phyloP scores from a whole-genome alignment of 495 filamentous ascomycete species.

The Beverwykella pulmonaria region DNA sequence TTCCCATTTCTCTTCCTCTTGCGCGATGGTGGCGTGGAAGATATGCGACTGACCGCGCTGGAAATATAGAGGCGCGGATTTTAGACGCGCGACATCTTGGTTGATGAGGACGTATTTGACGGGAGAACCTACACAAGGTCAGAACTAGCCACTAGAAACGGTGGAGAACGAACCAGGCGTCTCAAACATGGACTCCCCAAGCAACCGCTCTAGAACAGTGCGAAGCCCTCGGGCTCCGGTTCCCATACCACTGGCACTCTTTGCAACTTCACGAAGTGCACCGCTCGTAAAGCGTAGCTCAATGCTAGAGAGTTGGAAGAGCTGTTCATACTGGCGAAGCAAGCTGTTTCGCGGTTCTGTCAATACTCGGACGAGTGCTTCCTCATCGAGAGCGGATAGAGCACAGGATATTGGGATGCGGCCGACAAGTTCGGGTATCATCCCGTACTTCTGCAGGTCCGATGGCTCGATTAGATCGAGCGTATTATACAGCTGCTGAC shows the following conservation, averaged over 20 bases:
- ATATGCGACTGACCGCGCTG: conserved; percentile 60
- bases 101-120: conserved; percentile 51
- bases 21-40: conserved; percentile 61
- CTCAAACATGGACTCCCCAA: conserved; percentile 91
- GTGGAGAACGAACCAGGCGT: conserved; percentile 60
- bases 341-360: conserved; percentile 90
- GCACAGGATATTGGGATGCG: conserved; percentile 87
- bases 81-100: conserved; percentile 28
- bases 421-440: conserved; percentile 93
- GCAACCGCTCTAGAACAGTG: conserved; percentile 83
- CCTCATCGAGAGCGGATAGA: conserved; percentile 75
- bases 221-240: conserved; percentile 87
- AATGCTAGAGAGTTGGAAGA: conserved; percentile 81
- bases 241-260: conserved; percentile 70
- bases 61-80: conserved; percentile 60
- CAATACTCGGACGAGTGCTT: conserved; percentile 80
- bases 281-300: conserved; percentile 80
- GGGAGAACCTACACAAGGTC: conserved; percentile 51
- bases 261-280: conserved; percentile 77
- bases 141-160: background rate
- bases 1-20: conserved; percentile 69
- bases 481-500: conserved; percentile 67
- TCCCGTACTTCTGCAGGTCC: conserved; percentile 87
- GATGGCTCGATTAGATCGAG: conserved; percentile 78
- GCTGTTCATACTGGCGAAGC: conserved; percentile 78